Evolutionary conservation across 805 yeast species (phyloP).

Genomic region (Candida fluviatilis): DNA sequence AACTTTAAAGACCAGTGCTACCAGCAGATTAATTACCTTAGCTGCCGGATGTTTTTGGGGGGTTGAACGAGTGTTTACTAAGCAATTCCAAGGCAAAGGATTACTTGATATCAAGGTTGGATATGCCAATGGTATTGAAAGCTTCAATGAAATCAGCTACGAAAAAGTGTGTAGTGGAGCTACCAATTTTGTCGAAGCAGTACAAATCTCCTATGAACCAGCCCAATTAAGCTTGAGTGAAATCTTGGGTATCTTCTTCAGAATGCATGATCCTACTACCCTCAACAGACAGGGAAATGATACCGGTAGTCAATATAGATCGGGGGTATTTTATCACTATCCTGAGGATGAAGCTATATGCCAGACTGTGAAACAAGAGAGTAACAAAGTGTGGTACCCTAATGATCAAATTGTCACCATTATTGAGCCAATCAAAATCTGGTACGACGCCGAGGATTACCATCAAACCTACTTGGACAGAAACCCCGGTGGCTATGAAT

Average conservation of each 20-base stretch:
- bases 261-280: constrained; percentile 93
- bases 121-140: constrained; percentile 79
- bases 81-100: constrained; percentile 61
- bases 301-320: constrained; percentile 83
- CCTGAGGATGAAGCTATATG: constrained; percentile 48
- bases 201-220: constrained; percentile 84
- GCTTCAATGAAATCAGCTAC: constrained; percentile 42
- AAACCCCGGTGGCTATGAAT: constrained; percentile 84
- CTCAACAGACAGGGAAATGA: constrained; percentile 83
- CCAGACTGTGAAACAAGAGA: constrained; percentile 40
- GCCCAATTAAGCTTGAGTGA: constrained; percentile 51
- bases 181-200: constrained; percentile 77
- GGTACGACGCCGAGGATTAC: constrained; percentile 94
- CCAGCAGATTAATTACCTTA: constrained; percentile 35
- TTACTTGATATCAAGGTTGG: constrained; percentile 81
- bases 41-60: constrained; percentile 84
- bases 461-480: constrained; percentile 79
- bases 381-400: constrained; percentile 77
- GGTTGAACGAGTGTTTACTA: constrained; percentile 76
- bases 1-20: constrained; percentile 28
- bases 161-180: constrained; percentile 68
- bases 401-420: constrained; percentile 62
- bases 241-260: constrained; percentile 77
- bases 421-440: constrained; percentile 62
- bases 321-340: constrained; percentile 67